phyloP scores from a whole-genome alignment of 352 stramenopile genomes.

The Phytophthora multivora region DNA sequence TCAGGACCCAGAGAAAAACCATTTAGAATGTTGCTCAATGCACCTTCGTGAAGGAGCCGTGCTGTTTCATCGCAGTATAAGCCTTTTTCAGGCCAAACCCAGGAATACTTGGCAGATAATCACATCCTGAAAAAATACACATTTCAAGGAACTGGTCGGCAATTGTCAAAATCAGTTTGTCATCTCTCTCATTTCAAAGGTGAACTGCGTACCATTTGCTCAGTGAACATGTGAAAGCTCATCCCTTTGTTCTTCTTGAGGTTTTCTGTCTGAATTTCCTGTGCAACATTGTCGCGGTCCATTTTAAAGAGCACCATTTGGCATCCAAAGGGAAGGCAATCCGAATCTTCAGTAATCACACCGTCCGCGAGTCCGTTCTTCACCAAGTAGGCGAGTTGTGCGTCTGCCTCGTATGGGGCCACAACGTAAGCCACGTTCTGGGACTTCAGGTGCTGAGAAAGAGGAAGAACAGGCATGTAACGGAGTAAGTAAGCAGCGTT shows the following conservation, averaged over 20 bases:
- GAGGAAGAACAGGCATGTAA: not conserved
- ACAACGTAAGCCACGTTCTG: conserved; percentile 91
- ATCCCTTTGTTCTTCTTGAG: conserved; percentile 78
- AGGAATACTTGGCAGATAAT: conserved; percentile 85
- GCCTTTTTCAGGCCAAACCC: conserved; percentile 87
- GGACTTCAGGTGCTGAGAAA: conserved; percentile 52
- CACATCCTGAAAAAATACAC: conserved; percentile 92
- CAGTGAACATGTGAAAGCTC: conserved; percentile 81
- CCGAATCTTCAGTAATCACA: conserved; percentile 97
- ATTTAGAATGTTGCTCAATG: not conserved
- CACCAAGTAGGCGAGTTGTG: conserved; percentile 94
- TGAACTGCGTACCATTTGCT: conserved; percentile 71
- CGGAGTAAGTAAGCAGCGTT: conserved; percentile 1
- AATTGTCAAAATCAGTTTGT: conserved; percentile 2
- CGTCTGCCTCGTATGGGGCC: conserved; percentile 97
- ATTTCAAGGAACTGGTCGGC: conserved; percentile 80
- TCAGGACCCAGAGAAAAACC: not conserved
- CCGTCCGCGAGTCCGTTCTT: conserved; percentile 85
- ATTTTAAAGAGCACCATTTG: conserved; percentile 95
- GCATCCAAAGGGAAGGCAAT: conserved; percentile 94
- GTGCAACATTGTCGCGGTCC: conserved; percentile 83
- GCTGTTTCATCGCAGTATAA: conserved; percentile 72
- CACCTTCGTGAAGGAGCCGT: conserved; percentile 71
- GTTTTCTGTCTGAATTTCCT: conserved; percentile 82
- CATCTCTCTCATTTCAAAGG: not conserved